Evolutionary conservation across 2,329 filamentous ascomycete genomes (phyloP).

Genomic region (Aureobasidium zeae): DNA sequence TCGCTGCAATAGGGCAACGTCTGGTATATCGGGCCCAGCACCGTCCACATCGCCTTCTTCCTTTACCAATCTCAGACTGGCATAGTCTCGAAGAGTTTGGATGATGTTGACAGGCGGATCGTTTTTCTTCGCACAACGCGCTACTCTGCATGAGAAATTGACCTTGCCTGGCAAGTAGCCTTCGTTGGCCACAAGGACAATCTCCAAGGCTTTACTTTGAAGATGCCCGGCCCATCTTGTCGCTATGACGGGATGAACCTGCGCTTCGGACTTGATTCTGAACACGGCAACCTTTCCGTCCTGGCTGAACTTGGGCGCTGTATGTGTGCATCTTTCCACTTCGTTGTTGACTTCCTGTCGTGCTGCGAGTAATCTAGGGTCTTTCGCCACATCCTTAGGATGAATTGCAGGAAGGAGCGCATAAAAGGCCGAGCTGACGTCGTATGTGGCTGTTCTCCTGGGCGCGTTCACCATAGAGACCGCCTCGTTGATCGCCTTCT

Average conservation of each 20-base stretch:
- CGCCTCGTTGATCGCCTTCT: conserved; percentile 53
- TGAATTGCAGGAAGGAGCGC: conserved; percentile 44
- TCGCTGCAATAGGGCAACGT: conserved; percentile 34
- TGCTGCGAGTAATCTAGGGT: conserved; percentile 44
- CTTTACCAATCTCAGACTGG: conserved; percentile 26
- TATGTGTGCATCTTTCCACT: conserved; percentile 52
- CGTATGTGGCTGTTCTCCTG: conserved; percentile 50
- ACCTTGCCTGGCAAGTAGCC: conserved; percentile 55
- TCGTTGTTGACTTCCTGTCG: conserved; percentile 52
- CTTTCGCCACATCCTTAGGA: conserved; percentile 44
- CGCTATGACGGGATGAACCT: conserved; percentile 59
- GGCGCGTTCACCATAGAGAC: conserved; percentile 58
- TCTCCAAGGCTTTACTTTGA: conserved; percentile 49
- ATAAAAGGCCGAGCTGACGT: conserved; percentile 52
- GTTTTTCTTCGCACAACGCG: conserved; percentile 44
- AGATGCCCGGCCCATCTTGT: conserved; percentile 57
- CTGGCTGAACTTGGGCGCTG: conserved; percentile 53
- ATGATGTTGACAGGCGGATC: conserved; percentile 56
- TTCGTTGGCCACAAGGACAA: conserved; percentile 58
- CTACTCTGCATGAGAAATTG: conserved; percentile 58
- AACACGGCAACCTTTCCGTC: conserved; percentile 56
- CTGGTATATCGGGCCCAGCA: conserved; percentile 6
- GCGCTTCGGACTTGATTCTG: conserved; percentile 50
- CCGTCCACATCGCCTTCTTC: background rate
- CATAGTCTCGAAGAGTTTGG: conserved; percentile 45